Evolutionary conservation across 2,329 filamentous ascomycete genomes (phyloP).

Genomic region (Paracoccidioides brasiliensis): DNA sequence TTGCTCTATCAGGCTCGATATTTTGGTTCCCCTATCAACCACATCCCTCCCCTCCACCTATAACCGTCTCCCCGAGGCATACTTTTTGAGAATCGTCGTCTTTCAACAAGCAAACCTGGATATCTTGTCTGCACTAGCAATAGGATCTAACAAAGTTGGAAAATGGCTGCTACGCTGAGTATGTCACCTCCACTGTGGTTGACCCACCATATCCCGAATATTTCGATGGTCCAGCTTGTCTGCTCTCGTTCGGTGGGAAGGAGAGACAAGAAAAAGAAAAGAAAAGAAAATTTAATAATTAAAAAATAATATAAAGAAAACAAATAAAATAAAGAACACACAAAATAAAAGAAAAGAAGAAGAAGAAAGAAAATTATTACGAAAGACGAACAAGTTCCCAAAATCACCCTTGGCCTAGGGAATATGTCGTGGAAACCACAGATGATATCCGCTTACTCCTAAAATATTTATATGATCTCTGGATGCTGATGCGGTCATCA

Average conservation of each 20-base stretch:
- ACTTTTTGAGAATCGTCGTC: neutral
- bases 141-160: conserved; percentile 9
- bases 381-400: neutral
- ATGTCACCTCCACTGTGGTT: conserved; percentile 18
- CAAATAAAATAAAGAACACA: neutral
- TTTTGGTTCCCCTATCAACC: neutral
- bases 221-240: neutral
- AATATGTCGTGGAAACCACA: neutral
- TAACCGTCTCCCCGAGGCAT: neutral
- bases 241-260: neutral
- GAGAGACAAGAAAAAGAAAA: neutral
- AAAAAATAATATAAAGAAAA: neutral
- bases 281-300: neutral
- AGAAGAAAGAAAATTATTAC: neutral
- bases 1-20: neutral
- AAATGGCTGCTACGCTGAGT: conserved; percentile 33
- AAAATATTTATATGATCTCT: conserved; percentile 16
- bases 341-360: neutral
- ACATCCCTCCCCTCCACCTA: neutral
- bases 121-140: neutral
- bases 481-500: conserved; percentile 24
- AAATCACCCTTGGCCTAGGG: neutral
- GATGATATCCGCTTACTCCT: neutral
- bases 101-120: conserved; percentile 1
- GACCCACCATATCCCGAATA: neutral